Evolutionary conservation across 352 stramenopile species (phyloP).

Genomic region (Saprolegnia parasitica): DNA sequence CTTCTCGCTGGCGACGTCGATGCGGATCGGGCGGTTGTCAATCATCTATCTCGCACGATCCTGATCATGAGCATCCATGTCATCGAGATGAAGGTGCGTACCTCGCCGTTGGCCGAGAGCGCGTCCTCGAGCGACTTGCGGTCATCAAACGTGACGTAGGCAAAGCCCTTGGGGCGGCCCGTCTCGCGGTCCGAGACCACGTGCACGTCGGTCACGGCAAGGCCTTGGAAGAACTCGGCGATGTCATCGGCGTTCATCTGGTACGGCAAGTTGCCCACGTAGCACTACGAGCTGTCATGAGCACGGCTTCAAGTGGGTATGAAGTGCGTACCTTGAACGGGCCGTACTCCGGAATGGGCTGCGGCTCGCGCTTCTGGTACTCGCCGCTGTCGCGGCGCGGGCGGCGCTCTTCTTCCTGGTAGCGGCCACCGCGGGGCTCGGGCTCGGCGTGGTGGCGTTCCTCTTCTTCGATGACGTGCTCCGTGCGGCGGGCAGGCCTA

Average conservation of each 20-base stretch:
- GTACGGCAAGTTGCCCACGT: slow-evolving; percentile 79
- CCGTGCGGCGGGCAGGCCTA: not conserved
- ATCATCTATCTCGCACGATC: slow-evolving; percentile 31
- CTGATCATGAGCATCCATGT: slow-evolving; percentile 21
- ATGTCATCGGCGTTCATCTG: slow-evolving; percentile 61
- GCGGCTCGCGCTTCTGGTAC: slow-evolving; percentile 47
- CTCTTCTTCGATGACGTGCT: not conserved
- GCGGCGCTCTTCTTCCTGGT: slow-evolving; percentile 19
- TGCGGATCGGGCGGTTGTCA: slow-evolving; percentile 48
- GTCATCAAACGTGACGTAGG: slow-evolving; percentile 76
- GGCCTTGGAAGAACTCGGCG: slow-evolving; percentile 49
- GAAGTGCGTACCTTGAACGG: slow-evolving; percentile 59
- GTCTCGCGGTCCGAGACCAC: slow-evolving; percentile 57
- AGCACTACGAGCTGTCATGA: slow-evolving; percentile 41
- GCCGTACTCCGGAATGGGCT: slow-evolving; percentile 62
- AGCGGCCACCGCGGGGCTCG: slow-evolving; percentile 15
- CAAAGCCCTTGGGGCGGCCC: slow-evolving; percentile 75
- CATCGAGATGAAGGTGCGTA: slow-evolving; percentile 6
- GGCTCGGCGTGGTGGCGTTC: not conserved
- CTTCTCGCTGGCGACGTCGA: slow-evolving; percentile 67
- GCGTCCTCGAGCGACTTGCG: slow-evolving; percentile 62
- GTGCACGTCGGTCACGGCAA: slow-evolving; percentile 56
- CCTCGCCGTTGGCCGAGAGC: slow-evolving; percentile 53
- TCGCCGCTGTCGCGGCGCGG: slow-evolving; percentile 20
- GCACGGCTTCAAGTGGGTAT: not conserved